A percentile compares a stretch with the other conserved stretches of the same genome.
These are phyloP conservation scores for Lodderomyces orthopsilosis DNA, from an alignment of 1,139 yeast genomes.

Conservation along the genomic window DNA sequence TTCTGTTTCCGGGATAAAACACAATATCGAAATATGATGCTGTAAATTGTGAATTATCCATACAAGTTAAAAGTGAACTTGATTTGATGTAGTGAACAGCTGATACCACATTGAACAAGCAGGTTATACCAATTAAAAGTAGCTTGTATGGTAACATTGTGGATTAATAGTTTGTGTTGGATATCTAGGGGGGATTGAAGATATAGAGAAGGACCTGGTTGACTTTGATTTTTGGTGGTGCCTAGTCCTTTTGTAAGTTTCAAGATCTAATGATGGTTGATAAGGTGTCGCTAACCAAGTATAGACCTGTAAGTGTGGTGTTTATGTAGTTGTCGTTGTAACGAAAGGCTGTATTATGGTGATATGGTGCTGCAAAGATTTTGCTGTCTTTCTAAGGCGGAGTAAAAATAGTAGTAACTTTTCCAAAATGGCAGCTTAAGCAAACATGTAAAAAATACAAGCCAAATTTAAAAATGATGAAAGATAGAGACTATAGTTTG, in stretches of 20 bases:
- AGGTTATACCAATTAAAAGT: slow-evolving; percentile 4
- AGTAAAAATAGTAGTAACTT: background rate
- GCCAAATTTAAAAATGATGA: too few species aligned
- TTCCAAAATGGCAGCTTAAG: background rate
- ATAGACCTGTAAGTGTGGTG: background rate
- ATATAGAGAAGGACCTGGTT: too few species aligned
- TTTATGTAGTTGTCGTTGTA: background rate
- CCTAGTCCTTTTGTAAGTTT: too few species aligned
- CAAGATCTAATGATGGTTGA: too few species aligned
- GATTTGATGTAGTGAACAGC: slow-evolving; percentile 45
- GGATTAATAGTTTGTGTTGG: background rate
- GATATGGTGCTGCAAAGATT: background rate
- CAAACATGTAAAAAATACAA: background rate
- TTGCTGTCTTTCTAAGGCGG: too few species aligned
- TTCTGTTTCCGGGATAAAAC: slow-evolving; percentile 61
- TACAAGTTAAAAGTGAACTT: slow-evolving; percentile 85
- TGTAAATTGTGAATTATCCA: slow-evolving; percentile 84
- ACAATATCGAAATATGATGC: slow-evolving; percentile 82
- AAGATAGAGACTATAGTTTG: too few species aligned
- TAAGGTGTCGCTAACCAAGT: too few species aligned
- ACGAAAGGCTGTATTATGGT: background rate
- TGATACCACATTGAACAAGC: slow-evolving; percentile 14
- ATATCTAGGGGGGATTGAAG: too few species aligned
- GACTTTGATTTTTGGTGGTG: too few species aligned
- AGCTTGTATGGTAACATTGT: background rate